Base-by-base conservation (phyloP, 108 stramenopile species). In the Skeletonema menzelii region DNA sequence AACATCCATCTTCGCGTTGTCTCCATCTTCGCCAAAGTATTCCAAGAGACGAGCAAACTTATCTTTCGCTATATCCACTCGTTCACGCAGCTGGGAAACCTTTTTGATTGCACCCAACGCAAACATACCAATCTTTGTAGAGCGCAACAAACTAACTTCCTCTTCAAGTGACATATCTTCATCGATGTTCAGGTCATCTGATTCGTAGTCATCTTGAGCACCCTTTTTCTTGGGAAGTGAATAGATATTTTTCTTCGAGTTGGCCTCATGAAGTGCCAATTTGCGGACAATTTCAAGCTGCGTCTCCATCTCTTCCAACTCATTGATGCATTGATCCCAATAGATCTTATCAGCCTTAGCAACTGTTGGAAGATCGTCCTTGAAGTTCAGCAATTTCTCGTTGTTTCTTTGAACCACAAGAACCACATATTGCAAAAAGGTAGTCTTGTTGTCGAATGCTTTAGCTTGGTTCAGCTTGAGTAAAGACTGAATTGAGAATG, bases 361-460 rank as follows among this genome's bases (percentile, higher is more conserved):
- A 12, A 93, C 92, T 5, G 89, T 87, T 0, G 89, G 86, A 19
- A 97, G 68, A 55, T 93, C 93, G 30, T 95, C 93, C 30, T 86
- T 86, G 63, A 90, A 93, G 37, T 85, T 65, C 10, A 94, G 80
- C 59, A 94, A 79, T 31, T 78, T 55, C 34, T 94, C 91, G 58
- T 87, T 92, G 83, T 95, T 91, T 67, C 97, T 79, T 56, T 84
- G 85, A 19, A 97, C 91, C 49, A 97, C 86, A 49, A 91, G 83
- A 27, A 97, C 87, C 19, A 98, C 85, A 70, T 97, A 97, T 69
- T 98, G 93, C 34, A 99, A 86, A 67, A 99, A 94, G 5, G 95
- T 95, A 8, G 98, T 99, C 75, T 97, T 97, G 82, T 95, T 94
- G 85, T 99, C 98, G 66, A 93, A 93, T 13, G 97, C 97, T 84